Percentiles rank a stretch among this genome's conserved stretches.
phyloP scores from a whole-genome alignment of 2,329 filamentous ascomycete species.

The Cladorrhinum sp. region DNA sequence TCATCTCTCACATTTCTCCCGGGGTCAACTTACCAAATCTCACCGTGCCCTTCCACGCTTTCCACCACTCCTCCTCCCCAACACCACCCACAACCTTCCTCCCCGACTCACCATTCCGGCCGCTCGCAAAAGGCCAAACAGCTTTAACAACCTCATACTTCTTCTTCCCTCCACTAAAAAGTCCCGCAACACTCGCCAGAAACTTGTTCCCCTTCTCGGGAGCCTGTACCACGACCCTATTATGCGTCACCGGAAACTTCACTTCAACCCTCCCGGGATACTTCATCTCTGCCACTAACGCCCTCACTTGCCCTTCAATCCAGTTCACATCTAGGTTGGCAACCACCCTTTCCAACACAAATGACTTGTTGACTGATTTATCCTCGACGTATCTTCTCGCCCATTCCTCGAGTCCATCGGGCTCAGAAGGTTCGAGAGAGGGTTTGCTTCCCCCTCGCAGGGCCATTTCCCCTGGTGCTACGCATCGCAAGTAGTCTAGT shows the following conservation, averaged over 20 bases:
- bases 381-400: slow-evolving; percentile 48
- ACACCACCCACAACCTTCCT: slow-evolving; percentile 47
- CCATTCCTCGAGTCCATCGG: slow-evolving; percentile 45
- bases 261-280: slow-evolving; percentile 51
- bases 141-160: slow-evolving; percentile 55
- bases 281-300: slow-evolving; percentile 46
- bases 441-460: slow-evolving; percentile 46
- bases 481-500: slow-evolving; percentile 54
- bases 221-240: slow-evolving; percentile 47
- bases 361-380: slow-evolving; percentile 43
- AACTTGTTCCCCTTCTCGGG: slow-evolving; percentile 54
- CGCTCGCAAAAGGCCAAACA: slow-evolving; percentile 56
- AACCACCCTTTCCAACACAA: slow-evolving; percentile 50
- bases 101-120: slow-evolving; percentile 41
- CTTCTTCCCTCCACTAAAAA: slow-evolving; percentile 46
- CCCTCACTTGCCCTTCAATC: slow-evolving; percentile 53
- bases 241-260: slow-evolving; percentile 49
- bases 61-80: slow-evolving; percentile 56
- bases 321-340: slow-evolving; percentile 54
- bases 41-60: slow-evolving; percentile 48
- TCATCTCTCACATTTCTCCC: neutral
- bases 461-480: slow-evolving; percentile 47
- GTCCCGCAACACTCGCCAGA: slow-evolving; percentile 48
- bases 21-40: slow-evolving; percentile 30
- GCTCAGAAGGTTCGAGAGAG: slow-evolving; percentile 35